Evolutionary conservation across 2,329 filamentous ascomycete species (phyloP).

Genomic region (Cercospora sp.): DNA sequence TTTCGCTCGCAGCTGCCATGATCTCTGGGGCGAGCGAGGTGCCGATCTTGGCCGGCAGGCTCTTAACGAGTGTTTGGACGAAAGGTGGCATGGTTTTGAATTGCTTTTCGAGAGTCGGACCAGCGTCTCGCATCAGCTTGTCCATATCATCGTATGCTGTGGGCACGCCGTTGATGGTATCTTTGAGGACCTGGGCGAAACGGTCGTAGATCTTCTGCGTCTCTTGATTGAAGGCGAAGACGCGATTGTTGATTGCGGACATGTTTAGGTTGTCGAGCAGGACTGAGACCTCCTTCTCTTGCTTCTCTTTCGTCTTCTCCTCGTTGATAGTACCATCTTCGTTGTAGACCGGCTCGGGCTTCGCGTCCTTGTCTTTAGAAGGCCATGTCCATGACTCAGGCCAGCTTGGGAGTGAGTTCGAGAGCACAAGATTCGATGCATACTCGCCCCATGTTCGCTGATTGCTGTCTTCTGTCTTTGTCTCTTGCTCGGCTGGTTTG

Average conservation of each 20-base stretch:
- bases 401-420: constrained; percentile 30
- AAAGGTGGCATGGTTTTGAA: constrained; percentile 71
- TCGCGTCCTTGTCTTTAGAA: constrained; percentile 36
- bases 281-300: constrained; percentile 71
- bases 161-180: constrained; percentile 87
- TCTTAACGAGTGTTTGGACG: constrained; percentile 82
- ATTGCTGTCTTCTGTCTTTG: constrained; percentile 1
- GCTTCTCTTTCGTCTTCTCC: constrained; percentile 50
- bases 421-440: constrained; percentile 33
- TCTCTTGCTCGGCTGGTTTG: constrained; percentile 7
- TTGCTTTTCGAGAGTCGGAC: constrained; percentile 63
- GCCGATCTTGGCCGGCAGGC: constrained; percentile 79
- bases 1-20: constrained; percentile 76
- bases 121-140: constrained; percentile 63
- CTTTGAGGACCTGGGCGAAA: constrained; percentile 89
- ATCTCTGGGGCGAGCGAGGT: constrained; percentile 76
- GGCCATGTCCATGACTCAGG: constrained; percentile 26
- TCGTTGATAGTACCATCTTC: constrained; percentile 41
- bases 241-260: constrained; percentile 78
- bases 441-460: constrained; percentile 38
- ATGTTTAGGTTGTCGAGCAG: constrained; percentile 85
- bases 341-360: constrained; percentile 41
- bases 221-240: constrained; percentile 80
- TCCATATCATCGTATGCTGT: constrained; percentile 92
- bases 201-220: constrained; percentile 77